A percentile compares a stretch with the other conserved stretches of the same genome.
phyloP scores from a whole-genome alignment of 768 basidiomycete species.

The Clavulina sp. region DNA sequence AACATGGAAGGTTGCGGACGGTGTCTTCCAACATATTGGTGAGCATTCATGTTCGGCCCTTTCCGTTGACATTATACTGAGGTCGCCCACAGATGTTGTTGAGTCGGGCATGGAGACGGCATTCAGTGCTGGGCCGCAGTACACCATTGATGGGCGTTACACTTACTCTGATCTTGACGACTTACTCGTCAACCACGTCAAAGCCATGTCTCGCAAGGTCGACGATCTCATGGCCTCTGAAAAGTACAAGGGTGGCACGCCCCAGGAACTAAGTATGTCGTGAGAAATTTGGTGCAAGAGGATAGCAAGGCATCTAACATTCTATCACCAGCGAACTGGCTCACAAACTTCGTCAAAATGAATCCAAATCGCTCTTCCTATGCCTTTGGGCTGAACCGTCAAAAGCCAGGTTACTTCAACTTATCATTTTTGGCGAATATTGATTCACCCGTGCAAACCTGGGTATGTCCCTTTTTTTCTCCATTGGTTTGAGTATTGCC shows the following conservation, averaged over 20 bases:
- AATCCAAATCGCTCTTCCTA: constrained; percentile 93
- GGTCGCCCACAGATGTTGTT: constrained; percentile 41
- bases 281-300: background rate
- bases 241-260: constrained; percentile 76
- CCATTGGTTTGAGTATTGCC: background rate
- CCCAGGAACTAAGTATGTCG: constrained; percentile 80
- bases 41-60: constrained; percentile 16
- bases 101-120: constrained; percentile 64
- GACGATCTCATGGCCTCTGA: constrained; percentile 92
- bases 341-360: constrained; percentile 81
- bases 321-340: constrained; percentile 44
- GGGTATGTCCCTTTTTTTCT: constrained; percentile 37
- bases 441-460: constrained; percentile 73
- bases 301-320: background rate
- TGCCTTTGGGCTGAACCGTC: constrained; percentile 81
- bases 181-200: constrained; percentile 89
- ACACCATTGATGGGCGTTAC: constrained; percentile 60
- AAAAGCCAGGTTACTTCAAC: constrained; percentile 82
- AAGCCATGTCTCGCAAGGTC: constrained; percentile 80
- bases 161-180: constrained; percentile 90
- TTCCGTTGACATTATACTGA: background rate
- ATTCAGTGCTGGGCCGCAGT: constrained; percentile 36
- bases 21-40: constrained; percentile 94
- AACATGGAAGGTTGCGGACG: constrained; percentile 97
- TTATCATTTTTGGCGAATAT: constrained; percentile 88